Conservation (phyloP, 176 grass and related monocot genomes). For the Hordeum marinum region DNA sequence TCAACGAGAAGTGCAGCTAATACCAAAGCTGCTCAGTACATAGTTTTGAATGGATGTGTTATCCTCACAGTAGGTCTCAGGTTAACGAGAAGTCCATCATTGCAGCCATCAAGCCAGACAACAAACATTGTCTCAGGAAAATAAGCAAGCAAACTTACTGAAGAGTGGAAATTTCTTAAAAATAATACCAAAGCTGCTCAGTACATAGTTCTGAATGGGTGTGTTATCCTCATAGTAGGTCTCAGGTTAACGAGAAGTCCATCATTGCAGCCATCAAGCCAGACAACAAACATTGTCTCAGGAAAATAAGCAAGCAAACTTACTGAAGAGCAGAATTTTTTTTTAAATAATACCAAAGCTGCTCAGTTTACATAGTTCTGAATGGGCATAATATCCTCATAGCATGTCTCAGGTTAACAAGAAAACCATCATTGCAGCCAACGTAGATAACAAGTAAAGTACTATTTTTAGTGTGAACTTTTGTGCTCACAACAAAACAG, state of each 20-base stretch:
- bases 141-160: background rate
- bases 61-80: constrained; percentile 14
- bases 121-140: background rate
- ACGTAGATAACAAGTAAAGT: too few species aligned
- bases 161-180: too few species aligned
- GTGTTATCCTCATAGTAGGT: too few species aligned
- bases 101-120: background rate
- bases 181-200: too few species aligned
- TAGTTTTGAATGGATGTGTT: constrained; percentile 44
- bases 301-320: background rate
- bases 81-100: constrained; percentile 50
- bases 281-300: too few species aligned
- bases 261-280: constrained; percentile 26
- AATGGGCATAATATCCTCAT: too few species aligned
- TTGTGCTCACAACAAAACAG: background rate
- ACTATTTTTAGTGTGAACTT: background rate
- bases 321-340: too few species aligned
- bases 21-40: constrained; percentile 30
- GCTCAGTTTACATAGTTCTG: too few species aligned
- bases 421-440: too few species aligned
- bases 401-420: too few species aligned
- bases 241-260: background rate
- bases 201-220: too few species aligned
- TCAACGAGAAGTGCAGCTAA: background rate
- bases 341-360: too few species aligned